Evolutionary conservation across 768 basidiomycete genomes (phyloP).

Genomic region (Fibroporia radiculosa): DNA sequence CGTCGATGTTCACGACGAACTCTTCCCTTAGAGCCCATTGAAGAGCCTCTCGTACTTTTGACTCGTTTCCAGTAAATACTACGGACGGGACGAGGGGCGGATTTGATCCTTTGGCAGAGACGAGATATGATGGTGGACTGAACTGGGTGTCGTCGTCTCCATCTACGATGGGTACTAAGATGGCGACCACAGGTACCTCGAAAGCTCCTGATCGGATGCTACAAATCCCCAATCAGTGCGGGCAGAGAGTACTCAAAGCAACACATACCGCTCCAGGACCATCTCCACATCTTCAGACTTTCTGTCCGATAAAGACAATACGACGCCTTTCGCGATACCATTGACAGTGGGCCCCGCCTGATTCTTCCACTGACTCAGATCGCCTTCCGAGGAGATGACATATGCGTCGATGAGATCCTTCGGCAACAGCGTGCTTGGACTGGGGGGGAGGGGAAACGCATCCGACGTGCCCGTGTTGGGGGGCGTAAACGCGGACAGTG

Average conservation of each 20-base stretch:
- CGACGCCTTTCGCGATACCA: slow-evolving; percentile 44
- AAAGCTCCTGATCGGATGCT: slow-evolving; percentile 5
- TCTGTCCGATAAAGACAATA: slow-evolving; percentile 40
- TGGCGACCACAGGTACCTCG: slow-evolving; percentile 38
- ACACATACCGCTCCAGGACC: slow-evolving; percentile 42
- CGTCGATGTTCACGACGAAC: slow-evolving; percentile 63
- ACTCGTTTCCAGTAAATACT: slow-evolving; percentile 41
- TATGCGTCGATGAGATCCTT: slow-evolving; percentile 59
- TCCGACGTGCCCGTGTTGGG: slow-evolving; percentile 63
- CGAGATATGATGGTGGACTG: slow-evolving; percentile 31
- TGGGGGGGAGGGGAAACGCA: slow-evolving; percentile 58
- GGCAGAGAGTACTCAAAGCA: background rate
- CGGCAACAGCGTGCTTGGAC: slow-evolving; percentile 62
- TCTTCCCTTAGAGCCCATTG: slow-evolving; percentile 59
- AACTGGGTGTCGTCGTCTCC: slow-evolving; percentile 33
- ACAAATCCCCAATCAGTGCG: background rate
- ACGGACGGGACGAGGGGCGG: slow-evolving; percentile 50
- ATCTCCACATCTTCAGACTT: slow-evolving; percentile 32
- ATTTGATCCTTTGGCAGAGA: slow-evolving; percentile 21
- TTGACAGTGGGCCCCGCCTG: slow-evolving; percentile 40
- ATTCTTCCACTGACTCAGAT: slow-evolving; percentile 43
- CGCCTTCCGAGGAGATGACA: slow-evolving; percentile 38
- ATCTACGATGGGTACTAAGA: slow-evolving; percentile 55
- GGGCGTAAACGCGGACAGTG: slow-evolving; percentile 67
- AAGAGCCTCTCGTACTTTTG: slow-evolving; percentile 46